Conservation (phyloP, 2,329 filamentous ascomycete genomes). For the Pseudonectria foliicola region DNA sequence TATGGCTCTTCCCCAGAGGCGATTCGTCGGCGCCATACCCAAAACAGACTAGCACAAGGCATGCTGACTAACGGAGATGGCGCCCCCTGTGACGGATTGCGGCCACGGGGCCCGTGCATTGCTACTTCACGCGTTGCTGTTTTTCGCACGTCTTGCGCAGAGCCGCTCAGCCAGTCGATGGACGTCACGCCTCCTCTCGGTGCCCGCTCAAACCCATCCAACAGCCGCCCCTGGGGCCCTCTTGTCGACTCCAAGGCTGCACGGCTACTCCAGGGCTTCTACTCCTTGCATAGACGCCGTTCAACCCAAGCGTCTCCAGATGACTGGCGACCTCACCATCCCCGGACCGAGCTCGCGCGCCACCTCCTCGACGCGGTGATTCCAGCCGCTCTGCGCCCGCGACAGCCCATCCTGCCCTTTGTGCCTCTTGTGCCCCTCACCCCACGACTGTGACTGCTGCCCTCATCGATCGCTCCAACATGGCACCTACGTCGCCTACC, state of each 20-base stretch:
- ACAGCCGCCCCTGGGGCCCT: slow-evolving; percentile 16
- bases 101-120: slow-evolving; percentile 23
- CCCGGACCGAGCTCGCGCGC: slow-evolving; percentile 26
- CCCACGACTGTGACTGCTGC: not conserved
- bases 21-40: slow-evolving; percentile 2
- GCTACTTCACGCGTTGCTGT: slow-evolving; percentile 36
- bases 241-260: slow-evolving; percentile 12
- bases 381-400: slow-evolving; percentile 12
- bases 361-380: slow-evolving; percentile 22
- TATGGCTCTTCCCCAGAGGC: slow-evolving; percentile 2
- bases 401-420: slow-evolving; percentile 6
- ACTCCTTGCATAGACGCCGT: slow-evolving; percentile 10
- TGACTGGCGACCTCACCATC: slow-evolving; percentile 20
- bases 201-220: slow-evolving; percentile 22
- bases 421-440: slow-evolving; percentile 5
- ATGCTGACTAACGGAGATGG: slow-evolving; percentile 8
- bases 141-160: slow-evolving; percentile 27
- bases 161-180: slow-evolving; percentile 17
- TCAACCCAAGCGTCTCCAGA: slow-evolving; percentile 11
- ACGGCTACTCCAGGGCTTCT: slow-evolving; percentile 5
- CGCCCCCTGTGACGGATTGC: slow-evolving; percentile 4
- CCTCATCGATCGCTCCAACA: slow-evolving; percentile 8
- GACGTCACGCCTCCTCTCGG: slow-evolving; percentile 29
- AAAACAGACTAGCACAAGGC: slow-evolving; percentile 4
- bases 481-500: slow-evolving; percentile 30